Evolutionary conservation across 352 stramenopile species (phyloP).

Genomic region (Globisporangium cylindrosporum): DNA sequence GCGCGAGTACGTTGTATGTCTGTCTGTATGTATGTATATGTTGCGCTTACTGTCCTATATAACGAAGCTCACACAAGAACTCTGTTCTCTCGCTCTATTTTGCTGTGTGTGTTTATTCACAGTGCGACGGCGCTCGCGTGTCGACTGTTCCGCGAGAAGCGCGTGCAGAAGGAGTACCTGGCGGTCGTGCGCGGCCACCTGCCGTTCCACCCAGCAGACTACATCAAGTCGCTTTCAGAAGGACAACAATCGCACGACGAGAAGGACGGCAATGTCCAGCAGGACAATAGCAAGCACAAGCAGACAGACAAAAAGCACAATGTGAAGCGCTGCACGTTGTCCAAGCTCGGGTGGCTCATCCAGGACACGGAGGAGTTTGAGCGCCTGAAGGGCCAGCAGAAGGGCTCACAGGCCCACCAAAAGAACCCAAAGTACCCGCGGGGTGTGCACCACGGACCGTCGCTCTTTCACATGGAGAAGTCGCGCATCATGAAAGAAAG

Average conservation of each 20-base stretch:
- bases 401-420: conserved; percentile 46
- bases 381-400: conserved; percentile 45
- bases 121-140: conserved; percentile 67
- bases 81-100: background rate
- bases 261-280: background rate
- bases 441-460: conserved; percentile 53
- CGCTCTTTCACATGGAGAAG: conserved; percentile 73
- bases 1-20: conserved; percentile 42
- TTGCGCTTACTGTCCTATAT: background rate
- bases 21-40: no score
- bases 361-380: conserved; percentile 73
- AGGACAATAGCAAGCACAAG: background rate
- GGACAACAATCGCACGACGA: background rate
- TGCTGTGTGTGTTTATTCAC: background rate
- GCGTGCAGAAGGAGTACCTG: conserved; percentile 84
- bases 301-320: background rate
- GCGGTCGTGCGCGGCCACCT: conserved; percentile 75
- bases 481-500: conserved; percentile 26
- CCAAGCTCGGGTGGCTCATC: conserved; percentile 62
- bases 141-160: conserved; percentile 74
- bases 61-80: background rate
- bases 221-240: conserved; percentile 8
- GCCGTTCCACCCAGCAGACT: conserved; percentile 46
- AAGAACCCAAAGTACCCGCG: conserved; percentile 49
- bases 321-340: conserved; percentile 51